phyloP scores from a whole-genome alignment of 2,329 filamentous ascomycete genomes.

The Aspergillus ruber region DNA sequence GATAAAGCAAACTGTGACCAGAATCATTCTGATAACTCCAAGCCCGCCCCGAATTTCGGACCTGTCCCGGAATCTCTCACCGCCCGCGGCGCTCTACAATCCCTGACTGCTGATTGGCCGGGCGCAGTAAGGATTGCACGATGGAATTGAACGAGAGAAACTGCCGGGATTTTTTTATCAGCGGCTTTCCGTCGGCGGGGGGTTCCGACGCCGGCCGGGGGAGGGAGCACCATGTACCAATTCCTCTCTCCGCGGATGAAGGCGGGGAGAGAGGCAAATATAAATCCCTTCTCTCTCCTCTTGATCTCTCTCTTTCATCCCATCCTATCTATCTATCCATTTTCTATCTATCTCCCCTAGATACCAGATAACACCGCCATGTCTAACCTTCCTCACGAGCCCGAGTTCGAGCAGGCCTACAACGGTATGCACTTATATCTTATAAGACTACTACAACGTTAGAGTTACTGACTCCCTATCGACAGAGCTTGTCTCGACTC shows the following conservation, averaged over 20 bases:
- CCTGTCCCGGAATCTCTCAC: neutral
- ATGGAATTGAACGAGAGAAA: neutral
- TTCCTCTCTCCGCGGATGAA: constrained; percentile 2
- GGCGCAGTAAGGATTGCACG: neutral
- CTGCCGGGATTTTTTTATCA: neutral
- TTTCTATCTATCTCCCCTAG: neutral
- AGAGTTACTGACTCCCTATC: too few species aligned
- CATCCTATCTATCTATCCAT: constrained; percentile 5
- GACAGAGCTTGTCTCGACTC: constrained; percentile 78
- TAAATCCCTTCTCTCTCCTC: constrained; percentile 7
- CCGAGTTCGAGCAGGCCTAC: constrained; percentile 98
- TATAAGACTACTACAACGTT: too few species aligned
- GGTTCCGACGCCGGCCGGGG: constrained; percentile 27
- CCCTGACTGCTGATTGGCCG: neutral
- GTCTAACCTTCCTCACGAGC: constrained; percentile 81
- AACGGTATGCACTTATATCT: constrained; percentile 56
- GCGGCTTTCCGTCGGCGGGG: constrained; percentile 7
- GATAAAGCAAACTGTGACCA: constrained; percentile 33
- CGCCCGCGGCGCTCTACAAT: neutral
- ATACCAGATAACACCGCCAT: constrained; percentile 43
- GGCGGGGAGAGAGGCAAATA: neutral
- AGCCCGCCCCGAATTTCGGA: constrained; percentile 27
- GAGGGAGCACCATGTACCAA: neutral
- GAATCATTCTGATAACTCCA: constrained; percentile 28
- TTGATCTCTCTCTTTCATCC: constrained; percentile 8